phyloP scores from a whole-genome alignment of 495 filamentous ascomycete species.

The Sporormia fimetaria region DNA sequence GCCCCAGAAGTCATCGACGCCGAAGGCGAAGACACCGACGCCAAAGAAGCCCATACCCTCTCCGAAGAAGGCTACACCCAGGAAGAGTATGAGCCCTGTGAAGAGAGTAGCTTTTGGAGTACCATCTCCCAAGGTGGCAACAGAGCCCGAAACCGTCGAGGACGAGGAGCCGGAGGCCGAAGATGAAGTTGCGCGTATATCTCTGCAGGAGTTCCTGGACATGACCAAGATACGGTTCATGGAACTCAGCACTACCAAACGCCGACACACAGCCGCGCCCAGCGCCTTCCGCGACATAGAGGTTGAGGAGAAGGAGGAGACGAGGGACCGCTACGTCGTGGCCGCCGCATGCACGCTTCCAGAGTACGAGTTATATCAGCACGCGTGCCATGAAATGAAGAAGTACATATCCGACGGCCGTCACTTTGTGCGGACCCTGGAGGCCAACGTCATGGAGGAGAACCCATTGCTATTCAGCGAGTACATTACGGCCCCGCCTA shows the following conservation, averaged over 20 bases:
- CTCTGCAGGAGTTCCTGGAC: constrained; percentile 84
- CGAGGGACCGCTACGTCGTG: constrained; percentile 65
- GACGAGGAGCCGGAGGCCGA: constrained; percentile 4
- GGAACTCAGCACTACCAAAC: constrained; percentile 85
- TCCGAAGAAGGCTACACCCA: constrained; percentile 17
- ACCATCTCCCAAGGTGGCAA: too few relatives aligned
- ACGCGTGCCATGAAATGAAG: constrained; percentile 88
- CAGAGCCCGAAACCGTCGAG: constrained; percentile 4
- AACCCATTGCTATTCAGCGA: constrained; percentile 86
- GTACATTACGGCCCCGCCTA: constrained; percentile 77
- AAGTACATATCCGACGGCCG: constrained; percentile 87
- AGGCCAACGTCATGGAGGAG: constrained; percentile 71
- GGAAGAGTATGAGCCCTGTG: constrained; percentile 20
- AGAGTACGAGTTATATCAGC: constrained; percentile 87
- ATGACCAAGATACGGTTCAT: constrained; percentile 96
- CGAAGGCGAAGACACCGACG: constrained; percentile 19
- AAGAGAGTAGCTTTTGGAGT: constrained; percentile 20
- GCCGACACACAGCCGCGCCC: constrained; percentile 70
- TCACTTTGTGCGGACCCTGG: constrained; percentile 76
- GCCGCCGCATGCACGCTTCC: constrained; percentile 86
- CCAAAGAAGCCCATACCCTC: too few relatives aligned
- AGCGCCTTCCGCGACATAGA: constrained; percentile 34
- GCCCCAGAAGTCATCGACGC: constrained; percentile 25
- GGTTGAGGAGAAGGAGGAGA: constrained; percentile 30
- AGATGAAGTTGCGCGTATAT: constrained; percentile 49